Base-by-base conservation (phyloP, 2,329 filamentous ascomycete species). In the Bipolaris cookei region DNA sequence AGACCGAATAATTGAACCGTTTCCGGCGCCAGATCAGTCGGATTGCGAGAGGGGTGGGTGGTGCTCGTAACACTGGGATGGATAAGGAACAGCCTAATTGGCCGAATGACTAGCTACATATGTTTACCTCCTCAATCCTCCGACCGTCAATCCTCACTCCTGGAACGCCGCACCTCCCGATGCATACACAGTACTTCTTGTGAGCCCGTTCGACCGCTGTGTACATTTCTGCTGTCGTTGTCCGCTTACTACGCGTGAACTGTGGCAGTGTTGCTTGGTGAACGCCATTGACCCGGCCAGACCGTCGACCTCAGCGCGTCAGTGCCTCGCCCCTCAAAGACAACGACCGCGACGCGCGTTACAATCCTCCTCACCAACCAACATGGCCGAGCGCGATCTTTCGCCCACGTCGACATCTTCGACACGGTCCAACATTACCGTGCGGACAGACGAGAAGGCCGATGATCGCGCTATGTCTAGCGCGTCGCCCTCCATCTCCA, bases 401-500 rank as follows among this genome's bases (percentile, higher is more conserved):
- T 76, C 73, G 20, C 79, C 78, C 39, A 67, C 62, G 38, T 76
- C 77, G 39, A 77, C 76, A 18, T 77, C 77, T 23, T 81, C 77
- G 2, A 74, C 76, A 7, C 67, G 75, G 38, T 81, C 79, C 44
- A 76, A 75, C 64, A 78, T 79, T 61, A 73, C 76, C 34, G 76
- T 77, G 41, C 69, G 64, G 37, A 68, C 64, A 53, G 66, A 64
- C 55, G 61, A 72, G 63, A 54, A 71, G 56, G 62, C 68, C 54
- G 68, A 68, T 56, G 69, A 69, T 63, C 72, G 72, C 59, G 67
- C 66, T 72, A 73, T 75, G 79, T 69, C 84, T 66, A 78, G 83
- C 80, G 83, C 83, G 79, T 85, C 84, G 47, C 78, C 75, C 34
- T 67, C 81, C 23, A 83, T 80, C 66, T 88, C 85, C 18, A 90